Base-by-base conservation (phyloP, 2,329 filamentous ascomycete species). In the Fusarium albosuccineum region DNA sequence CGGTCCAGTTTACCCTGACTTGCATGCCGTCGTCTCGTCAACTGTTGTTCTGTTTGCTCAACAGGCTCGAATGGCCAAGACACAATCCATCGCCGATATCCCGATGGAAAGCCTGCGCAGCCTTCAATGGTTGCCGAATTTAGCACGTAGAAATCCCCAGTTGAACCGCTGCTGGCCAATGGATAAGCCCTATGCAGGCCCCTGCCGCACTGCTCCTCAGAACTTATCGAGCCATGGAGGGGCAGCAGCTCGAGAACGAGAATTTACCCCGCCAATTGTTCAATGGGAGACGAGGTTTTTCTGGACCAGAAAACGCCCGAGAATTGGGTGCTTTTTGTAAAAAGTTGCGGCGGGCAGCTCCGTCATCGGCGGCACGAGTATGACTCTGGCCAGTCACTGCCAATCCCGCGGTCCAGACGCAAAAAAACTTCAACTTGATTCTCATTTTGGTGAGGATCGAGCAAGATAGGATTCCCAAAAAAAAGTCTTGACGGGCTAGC, bases 251-350 rank as follows among this genome's bases (percentile, higher is more conserved):
- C 27, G 33, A 26, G 29, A 49, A 27, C 10, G 30, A 41, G 37
- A 57, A 17, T 44, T 53, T 68, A 68, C 65, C 65, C 65, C 65
- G 65, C 65, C 65, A 68, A 62, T 36, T 57, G 48, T 22, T 46
- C 22, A 34, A 27, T 37, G 16, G 29, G 9, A 41, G 39, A 62
- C 49, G 51, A 66, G 50, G 57, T 48, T 66, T 66, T 66, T 22
- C 22, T 22, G 17, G 11, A 17, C 14, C 26, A 40, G 22, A 53
- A 37, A 60, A 56, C 27, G 57, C 42, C 45, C 42, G 37, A 13
- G 51, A 66, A 62, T 29, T 22, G 17, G 48, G 14, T 6, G 22
- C 17, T 55, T 37, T 55, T 51, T 62, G 52, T 53, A 22, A 22
- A 22, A 22, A 22, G 22, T 41, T 49, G 30, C n/a, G 36, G 49